Base-by-base conservation (phyloP, 345 rosid genomes). In the Bretschneidera sinensis region DNA sequence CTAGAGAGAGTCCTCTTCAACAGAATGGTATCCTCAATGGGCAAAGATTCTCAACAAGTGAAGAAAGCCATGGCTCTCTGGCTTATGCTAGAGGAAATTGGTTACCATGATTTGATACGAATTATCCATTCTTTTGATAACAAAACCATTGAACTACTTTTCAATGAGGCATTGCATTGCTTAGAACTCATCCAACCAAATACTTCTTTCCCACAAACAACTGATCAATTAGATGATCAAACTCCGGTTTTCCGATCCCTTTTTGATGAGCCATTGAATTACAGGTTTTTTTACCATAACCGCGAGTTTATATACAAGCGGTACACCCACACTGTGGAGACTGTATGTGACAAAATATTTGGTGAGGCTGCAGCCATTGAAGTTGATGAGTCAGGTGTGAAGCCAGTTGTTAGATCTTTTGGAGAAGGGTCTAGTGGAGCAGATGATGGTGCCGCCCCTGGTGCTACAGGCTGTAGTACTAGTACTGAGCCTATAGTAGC, bases 341-440 rank as follows among this genome's bases (percentile, higher is more conserved):
- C 60, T 19, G 68, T 77, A 18, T 73, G 76, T 45, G 56, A 73
- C 65, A 73, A 57, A 64, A 73, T 77, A 60, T 73, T 73, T 25
- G 60, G 55, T 2, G 70, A 73, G 20, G 56, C 24, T 0, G 71
- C 33, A 10, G 73, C 73, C 9, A 17, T 77, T 0, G 75, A 77
- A 54, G 72, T 66, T 4, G 73, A 77, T 15, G 75, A 62, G 59
- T 73, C 73, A 1, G 74, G 70, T 8, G 18, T 20, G 9, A 60
- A 45, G 18, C 72, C 73, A 1, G 62, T 60, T 10, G 62, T 54
- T 25, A 19, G 48, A 22, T 18, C 28, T 13, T 10, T 17, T 0
- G 56, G 34, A 20, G 53, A 51, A 11, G 61, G 54, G 18, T 52
- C 54, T 17, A 21, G 33, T 19, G 21, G n/a, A n/a, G n/a, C n/a